Base-by-base conservation (phyloP, 192 early-diverging fungal species). In the Backusella psychrophila region DNA sequence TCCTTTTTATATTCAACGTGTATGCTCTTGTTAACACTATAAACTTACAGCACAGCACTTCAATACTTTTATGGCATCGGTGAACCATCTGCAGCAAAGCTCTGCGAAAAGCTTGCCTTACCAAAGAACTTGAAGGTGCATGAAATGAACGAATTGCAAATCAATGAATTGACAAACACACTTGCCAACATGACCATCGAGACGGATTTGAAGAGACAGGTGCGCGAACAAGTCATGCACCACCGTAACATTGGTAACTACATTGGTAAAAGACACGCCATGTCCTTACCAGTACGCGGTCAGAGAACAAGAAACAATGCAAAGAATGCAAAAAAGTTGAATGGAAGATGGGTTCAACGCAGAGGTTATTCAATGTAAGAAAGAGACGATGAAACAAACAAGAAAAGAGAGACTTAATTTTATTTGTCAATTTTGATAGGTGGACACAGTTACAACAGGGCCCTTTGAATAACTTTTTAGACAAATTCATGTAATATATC, bases 1-100 rank as follows among this genome's bases (percentile, higher is more conserved):
- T 5, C 14, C 15, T 5, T 7, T 5, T 6, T 3, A 39, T 6
- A 41, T 0, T 21, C 39, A 14, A 0, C 12, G 14, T 1, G 33
- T 31, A 7, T 49, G 1, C 6, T 21, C 6, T 33, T 19, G 5
- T 19, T 49, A 41, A 36, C 2, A 26, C 36, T 23, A 29, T 69
- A 0, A 8, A 23, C 17, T 14, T 44, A 38, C 70, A 87, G 88
- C 0, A 92, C 94, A n/a, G 93, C 93, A 42, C 88, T 96, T 19
- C 90, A 90, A 70, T 91, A 93, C 63, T 96, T 99, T 78, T 96
- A 96, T 78, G 97, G 97, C 29, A 93, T 99, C 77, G 97, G 97
- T 17, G 88, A 86, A 49, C 82, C 85, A 70, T 94, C 93, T 12
- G 91, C 91, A 33, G 80, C 86, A 34, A 85, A 89, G 75, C 84